Conservation (phyloP, 768 basidiomycete species). For the Exsudoporus frostii region DNA sequence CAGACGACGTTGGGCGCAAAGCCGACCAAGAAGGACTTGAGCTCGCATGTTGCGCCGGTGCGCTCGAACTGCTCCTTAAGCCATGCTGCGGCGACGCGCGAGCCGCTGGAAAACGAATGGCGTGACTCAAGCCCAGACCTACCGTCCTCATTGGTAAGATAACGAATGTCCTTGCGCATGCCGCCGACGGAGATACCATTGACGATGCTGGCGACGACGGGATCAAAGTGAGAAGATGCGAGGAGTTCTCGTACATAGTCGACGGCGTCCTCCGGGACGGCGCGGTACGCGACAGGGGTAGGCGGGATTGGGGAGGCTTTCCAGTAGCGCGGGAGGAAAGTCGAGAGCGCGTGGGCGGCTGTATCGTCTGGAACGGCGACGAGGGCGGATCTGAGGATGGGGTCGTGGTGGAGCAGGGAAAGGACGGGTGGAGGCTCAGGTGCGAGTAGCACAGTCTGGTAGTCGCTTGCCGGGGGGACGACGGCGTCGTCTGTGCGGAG, state of each 20-base stretch:
- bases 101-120: constrained; percentile 80
- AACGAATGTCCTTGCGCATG: constrained; percentile 70
- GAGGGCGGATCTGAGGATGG: constrained; percentile 40
- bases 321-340: constrained; percentile 69
- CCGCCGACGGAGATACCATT: constrained; percentile 63
- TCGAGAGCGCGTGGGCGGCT: constrained; percentile 49
- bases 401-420: constrained; percentile 42
- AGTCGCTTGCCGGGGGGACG: constrained; percentile 2
- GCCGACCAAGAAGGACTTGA: constrained; percentile 61
- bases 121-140: constrained; percentile 69
- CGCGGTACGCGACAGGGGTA: constrained; percentile 44
- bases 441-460: constrained; percentile 20
- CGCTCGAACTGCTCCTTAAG: constrained; percentile 70
- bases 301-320: constrained; percentile 62
- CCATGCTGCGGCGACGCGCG: constrained; percentile 25
- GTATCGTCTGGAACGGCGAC: constrained; percentile 42
- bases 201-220: constrained; percentile 64
- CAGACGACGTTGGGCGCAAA: constrained; percentile 90
- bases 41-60: constrained; percentile 70
- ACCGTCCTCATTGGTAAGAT: constrained; percentile 82
- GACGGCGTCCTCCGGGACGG: constrained; percentile 56
- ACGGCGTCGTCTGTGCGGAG: constrained; percentile 21
- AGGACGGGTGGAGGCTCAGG: constrained; percentile 9
- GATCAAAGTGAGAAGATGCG: constrained; percentile 59
- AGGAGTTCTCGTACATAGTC: constrained; percentile 58